Conservation (phyloP, 805 yeast genomes). For the Candida dajiaensis region DNA sequence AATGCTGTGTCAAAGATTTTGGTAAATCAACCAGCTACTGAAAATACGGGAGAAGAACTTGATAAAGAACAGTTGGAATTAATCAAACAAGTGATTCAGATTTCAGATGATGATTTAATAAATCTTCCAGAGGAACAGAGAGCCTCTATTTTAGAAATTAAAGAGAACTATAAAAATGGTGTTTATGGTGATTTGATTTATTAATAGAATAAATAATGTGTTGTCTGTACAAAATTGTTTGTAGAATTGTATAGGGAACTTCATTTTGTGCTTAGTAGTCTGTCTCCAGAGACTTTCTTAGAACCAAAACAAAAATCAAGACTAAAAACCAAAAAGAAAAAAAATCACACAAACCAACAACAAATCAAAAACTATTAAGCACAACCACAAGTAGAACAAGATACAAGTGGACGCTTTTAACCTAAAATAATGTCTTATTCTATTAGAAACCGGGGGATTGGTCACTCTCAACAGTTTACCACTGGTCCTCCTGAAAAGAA, state of each 20-base stretch:
- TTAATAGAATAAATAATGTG: background rate
- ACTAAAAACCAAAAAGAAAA: too few relatives aligned
- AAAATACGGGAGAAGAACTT: conserved; percentile 10
- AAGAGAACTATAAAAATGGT: conserved; percentile 24
- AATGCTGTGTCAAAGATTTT: conserved; percentile 33
- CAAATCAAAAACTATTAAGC: background rate
- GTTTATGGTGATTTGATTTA: conserved; percentile 17
- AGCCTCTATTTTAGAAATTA: conserved; percentile 20
- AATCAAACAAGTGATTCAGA: conserved; percentile 44
- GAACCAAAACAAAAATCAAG: too few relatives aligned
- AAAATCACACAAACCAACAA: background rate
- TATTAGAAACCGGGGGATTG: conserved; percentile 10
- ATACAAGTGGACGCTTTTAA: too few relatives aligned
- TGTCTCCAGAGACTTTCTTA: too few relatives aligned
- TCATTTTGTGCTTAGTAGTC: too few relatives aligned
- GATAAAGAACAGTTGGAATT: conserved; percentile 38
- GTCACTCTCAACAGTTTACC: background rate
- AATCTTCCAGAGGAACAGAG: conserved; percentile 47
- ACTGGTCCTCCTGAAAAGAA: background rate
- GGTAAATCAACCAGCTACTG: conserved; percentile 8
- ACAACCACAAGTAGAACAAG: too few relatives aligned
- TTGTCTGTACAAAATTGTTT: too few relatives aligned
- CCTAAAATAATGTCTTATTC: conserved; percentile 8
- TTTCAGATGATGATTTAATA: conserved; percentile 46
- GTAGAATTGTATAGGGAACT: too few relatives aligned